Conservation (phyloP, 1,284 basidiomycete species). For the Trichosporon sp. region DNA sequence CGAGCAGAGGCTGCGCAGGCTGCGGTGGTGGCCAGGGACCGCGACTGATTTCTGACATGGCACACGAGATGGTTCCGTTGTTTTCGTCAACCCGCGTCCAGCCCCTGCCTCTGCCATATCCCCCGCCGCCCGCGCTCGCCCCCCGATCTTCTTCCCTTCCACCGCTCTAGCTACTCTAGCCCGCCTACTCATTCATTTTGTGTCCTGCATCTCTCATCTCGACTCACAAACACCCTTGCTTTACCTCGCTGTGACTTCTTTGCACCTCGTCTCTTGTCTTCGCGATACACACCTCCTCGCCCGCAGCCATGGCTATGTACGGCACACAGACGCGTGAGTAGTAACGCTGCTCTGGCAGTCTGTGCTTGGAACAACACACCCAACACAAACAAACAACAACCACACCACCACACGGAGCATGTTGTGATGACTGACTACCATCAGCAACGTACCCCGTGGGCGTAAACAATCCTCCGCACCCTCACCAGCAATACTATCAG, state of each 20-base stretch:
- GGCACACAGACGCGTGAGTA: not conserved
- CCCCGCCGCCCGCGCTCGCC: not conserved
- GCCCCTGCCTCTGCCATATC: not conserved
- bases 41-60: conserved; percentile 1
- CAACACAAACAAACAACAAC: not conserved
- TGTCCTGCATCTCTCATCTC: conserved; percentile 1
- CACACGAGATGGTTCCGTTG: not conserved
- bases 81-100: not conserved
- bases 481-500: not conserved
- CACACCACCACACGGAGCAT: not conserved
- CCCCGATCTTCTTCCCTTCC: not conserved
- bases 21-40: not conserved
- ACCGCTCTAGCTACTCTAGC: not conserved
- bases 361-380: too few species aligned
- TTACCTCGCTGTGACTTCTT: too few species aligned
- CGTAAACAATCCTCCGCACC: not conserved
- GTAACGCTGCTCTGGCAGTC: too few species aligned
- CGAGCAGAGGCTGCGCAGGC: not conserved
- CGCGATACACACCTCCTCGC: not conserved
- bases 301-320: not conserved
- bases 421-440: not conserved
- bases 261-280: not conserved
- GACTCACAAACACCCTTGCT: not conserved
- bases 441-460: not conserved
- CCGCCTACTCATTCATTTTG: not conserved